Evolutionary conservation across 2,329 filamentous ascomycete genomes (phyloP).

Genomic region (Xylariales sp.): DNA sequence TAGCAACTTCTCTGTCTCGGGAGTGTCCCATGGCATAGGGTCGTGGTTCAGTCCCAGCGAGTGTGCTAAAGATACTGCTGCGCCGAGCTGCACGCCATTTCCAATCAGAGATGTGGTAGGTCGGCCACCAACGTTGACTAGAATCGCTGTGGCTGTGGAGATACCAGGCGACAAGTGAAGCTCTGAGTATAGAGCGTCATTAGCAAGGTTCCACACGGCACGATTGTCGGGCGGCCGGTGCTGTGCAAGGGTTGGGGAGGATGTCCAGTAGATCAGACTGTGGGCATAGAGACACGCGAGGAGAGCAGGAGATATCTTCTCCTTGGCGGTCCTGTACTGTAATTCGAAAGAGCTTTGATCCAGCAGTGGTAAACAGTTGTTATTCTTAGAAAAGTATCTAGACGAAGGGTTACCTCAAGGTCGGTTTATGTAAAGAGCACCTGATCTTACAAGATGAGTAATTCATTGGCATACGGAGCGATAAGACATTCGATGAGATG

Average conservation of each 20-base stretch:
- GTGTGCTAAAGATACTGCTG: conserved; percentile 47
- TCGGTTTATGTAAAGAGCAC: too few relatives aligned
- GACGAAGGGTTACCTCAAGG: too few relatives aligned
- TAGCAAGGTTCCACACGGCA: conserved; percentile 60
- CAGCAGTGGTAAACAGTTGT: conserved; percentile 58
- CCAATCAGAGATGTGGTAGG: conserved; percentile 57
- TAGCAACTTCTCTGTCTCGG: conserved; percentile 42
- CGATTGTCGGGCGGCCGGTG: conserved; percentile 51
- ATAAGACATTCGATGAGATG: too few relatives aligned
- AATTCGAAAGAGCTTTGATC: conserved; percentile 50
- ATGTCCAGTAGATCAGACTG: conserved; percentile 53
- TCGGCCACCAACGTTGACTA: conserved; percentile 56
- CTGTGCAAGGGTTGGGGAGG: conserved; percentile 34
- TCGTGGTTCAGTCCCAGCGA: conserved; percentile 51
- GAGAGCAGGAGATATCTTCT: conserved; percentile 50
- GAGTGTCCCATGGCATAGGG: conserved; percentile 48
- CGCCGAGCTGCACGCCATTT: conserved; percentile 46
- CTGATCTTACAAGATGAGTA: too few relatives aligned
- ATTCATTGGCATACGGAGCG: too few relatives aligned
- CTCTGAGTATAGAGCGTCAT: conserved; percentile 55
- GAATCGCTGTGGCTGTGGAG: conserved; percentile 51
- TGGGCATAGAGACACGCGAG: conserved; percentile 55
- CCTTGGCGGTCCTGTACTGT: conserved; percentile 38
- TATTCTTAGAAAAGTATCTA: conserved; percentile 51
- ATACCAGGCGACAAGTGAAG: conserved; percentile 54